Conservation (phyloP, 345 rosid species). For the Rhizophora apiculata region DNA sequence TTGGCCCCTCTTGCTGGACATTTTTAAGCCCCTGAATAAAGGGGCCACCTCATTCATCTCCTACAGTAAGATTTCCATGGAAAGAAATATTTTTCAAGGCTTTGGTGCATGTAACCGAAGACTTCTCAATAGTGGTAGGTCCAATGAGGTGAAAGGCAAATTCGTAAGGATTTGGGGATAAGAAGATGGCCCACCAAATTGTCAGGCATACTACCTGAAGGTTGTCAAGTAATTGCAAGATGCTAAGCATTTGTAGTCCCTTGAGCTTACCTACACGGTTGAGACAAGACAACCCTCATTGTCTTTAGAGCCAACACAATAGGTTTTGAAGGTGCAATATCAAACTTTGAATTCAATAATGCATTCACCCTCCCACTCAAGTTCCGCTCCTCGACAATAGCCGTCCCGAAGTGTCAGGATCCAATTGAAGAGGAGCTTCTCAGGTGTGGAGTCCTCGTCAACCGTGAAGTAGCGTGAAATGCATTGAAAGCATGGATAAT, state of each 20-base stretch:
- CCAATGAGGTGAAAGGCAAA: slow-evolving; percentile 26
- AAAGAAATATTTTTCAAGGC: not conserved
- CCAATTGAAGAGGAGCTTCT: slow-evolving; percentile 75
- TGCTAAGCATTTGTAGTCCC: not conserved
- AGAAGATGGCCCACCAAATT: slow-evolving; percentile 1
- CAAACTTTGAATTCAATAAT: too few species aligned
- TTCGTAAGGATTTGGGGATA: not conserved
- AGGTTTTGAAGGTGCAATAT: too few species aligned
- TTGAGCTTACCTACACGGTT: not conserved
- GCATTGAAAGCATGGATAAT: slow-evolving; percentile 1
- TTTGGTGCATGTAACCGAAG: slow-evolving; percentile 17
- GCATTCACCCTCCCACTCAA: not conserved
- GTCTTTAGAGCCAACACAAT: too few species aligned
- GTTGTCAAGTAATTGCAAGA: not conserved
- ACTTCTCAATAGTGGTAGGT: slow-evolving; percentile 23
- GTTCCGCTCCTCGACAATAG: slow-evolving; percentile 4
- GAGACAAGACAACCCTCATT: too few species aligned
- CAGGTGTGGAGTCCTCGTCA: slow-evolving; percentile 70
- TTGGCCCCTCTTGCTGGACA: not conserved
- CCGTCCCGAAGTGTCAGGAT: slow-evolving; percentile 54
- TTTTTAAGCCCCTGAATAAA: not conserved
- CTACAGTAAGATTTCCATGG: not conserved
- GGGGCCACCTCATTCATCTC: not conserved
- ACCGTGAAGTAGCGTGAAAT: slow-evolving; percentile 68
- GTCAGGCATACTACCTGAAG: not conserved